Conservation (phyloP, 2,329 filamentous ascomycete species). For the Rhynchosporium agropyri region DNA sequence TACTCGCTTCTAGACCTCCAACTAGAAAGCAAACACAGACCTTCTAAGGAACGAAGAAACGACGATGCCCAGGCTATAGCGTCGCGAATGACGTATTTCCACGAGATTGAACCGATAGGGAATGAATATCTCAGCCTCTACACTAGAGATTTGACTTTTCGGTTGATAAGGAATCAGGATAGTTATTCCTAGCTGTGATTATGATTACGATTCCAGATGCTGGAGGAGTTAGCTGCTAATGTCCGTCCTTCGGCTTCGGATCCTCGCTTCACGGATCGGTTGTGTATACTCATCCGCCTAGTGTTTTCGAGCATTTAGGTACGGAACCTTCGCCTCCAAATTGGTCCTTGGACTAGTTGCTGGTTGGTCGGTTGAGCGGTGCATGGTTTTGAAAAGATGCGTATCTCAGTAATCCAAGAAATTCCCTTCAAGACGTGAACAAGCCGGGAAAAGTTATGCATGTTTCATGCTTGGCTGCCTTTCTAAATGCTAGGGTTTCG, state of each 20-base stretch:
- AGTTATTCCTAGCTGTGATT: background rate
- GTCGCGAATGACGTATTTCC: background rate
- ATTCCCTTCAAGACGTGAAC: background rate
- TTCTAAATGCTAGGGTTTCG: background rate
- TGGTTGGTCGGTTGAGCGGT: background rate
- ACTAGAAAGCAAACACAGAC: background rate
- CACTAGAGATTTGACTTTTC: background rate
- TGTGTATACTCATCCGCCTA: background rate
- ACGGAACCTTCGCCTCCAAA: background rate
- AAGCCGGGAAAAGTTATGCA: background rate
- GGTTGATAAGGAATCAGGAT: background rate
- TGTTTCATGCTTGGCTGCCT: conserved; percentile 5
- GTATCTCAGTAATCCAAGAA: background rate
- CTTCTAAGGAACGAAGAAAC: background rate
- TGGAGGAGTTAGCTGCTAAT: background rate
- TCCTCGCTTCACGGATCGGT: background rate
- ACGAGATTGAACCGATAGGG: background rate
- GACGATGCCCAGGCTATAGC: conserved; percentile 3
- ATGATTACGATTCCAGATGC: no score
- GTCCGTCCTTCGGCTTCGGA: background rate
- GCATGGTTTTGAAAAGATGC: no score
- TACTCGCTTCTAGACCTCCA: conserved; percentile 1
- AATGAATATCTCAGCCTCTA: background rate
- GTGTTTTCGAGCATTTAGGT: background rate
- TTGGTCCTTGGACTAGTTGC: no score